Percentiles rank a stretch among this genome's conserved stretches.
Evolutionary conservation across 495 filamentous ascomycete genomes (phyloP).

Genomic region (Penicillium daleae): DNA sequence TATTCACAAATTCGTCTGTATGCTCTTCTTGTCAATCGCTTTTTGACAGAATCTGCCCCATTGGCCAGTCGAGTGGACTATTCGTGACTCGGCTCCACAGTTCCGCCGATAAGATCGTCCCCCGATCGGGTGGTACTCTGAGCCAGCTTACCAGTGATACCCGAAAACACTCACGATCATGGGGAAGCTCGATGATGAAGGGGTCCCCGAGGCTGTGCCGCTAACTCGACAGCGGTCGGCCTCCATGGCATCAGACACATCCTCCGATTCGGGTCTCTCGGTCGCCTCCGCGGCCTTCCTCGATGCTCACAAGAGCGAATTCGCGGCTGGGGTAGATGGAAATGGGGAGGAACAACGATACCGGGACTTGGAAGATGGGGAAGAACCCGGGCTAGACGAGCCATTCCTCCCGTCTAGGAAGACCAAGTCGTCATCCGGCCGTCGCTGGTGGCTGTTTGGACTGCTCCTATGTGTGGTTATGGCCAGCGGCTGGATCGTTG

Average conservation of each 20-base stretch:
- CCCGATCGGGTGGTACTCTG: constrained; percentile 14
- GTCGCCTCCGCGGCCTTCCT: constrained; percentile 41
- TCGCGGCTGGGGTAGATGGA: constrained; percentile 7
- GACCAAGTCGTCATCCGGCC: constrained; percentile 28
- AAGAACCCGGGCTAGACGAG: constrained; percentile 29
- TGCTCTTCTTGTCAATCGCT: not conserved
- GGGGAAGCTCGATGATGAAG: constrained; percentile 37
- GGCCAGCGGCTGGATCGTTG: constrained; percentile 69
- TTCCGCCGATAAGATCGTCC: constrained; percentile 24
- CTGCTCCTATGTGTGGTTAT: constrained; percentile 62
- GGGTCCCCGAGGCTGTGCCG: constrained; percentile 32
- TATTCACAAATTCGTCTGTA: not conserved
- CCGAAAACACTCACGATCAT: constrained; percentile 28
- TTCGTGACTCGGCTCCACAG: constrained; percentile 15
- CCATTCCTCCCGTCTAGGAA: constrained; percentile 32
- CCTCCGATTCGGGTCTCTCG: constrained; percentile 46
- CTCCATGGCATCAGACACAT: constrained; percentile 35
- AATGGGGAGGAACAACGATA: constrained; percentile 33
- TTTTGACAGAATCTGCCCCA: not conserved
- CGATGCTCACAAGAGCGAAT: constrained; percentile 30
- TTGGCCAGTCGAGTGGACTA: not conserved
- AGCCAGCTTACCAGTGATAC: constrained; percentile 1
- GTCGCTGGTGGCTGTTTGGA: constrained; percentile 66
- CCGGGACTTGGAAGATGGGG: constrained; percentile 45
- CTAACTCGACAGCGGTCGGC: constrained; percentile 32